Base-by-base conservation (phyloP, 2,329 filamentous ascomycete species). In the Knoxdaviesia proteae region DNA sequence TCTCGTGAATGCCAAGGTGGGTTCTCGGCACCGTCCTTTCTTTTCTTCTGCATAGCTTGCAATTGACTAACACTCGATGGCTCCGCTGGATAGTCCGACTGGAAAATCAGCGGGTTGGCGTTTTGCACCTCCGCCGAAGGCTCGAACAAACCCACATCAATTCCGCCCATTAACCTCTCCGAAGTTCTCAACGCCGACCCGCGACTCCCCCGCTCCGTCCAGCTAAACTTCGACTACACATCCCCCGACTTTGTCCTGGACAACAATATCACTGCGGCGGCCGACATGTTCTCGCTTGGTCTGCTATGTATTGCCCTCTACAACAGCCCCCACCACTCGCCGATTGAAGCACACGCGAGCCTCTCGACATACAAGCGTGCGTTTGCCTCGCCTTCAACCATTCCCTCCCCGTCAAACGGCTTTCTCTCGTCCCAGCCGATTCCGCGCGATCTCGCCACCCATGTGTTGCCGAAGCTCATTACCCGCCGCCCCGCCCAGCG, bases 211-310 rank as follows among this genome's bases (percentile, higher is more conserved):
- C 69, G 71, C 45, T 71, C 73, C 39, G 84, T 94, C 30, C 90
- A 96, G 58, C 66, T 98, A 46, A 82, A 90, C 55, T 69, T 96
- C 49, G 88, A 98, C 61, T 98, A 84, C 55, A 82, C 84, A 1
- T 94, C 87, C 1, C 90, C 90, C 1, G 90, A 98, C 59, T 94
- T 96, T 53, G 80, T 92, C 39, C 65, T 98, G 46, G 90, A 98
- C 59, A 84, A 79, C 47, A 92, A 87, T 55, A 69, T 94, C 42
- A 88, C 83, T 5, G 62, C 78, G 1, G 74, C 83, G 11, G 80
- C 87, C 42, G 90, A 98, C 58, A 82, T 98, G 68, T 98, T 94
- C 62, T 93, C 84, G 1, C 65, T 98, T 11, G 90, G 90, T 7
- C 66, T 98, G 39, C 61, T 98, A 34, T 88, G 90, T 44, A 68